These are phyloP conservation scores for Aegilops umbellulata DNA, from an alignment of 176 grass and related monocot genomes.

Conservation along the genomic window DNA sequence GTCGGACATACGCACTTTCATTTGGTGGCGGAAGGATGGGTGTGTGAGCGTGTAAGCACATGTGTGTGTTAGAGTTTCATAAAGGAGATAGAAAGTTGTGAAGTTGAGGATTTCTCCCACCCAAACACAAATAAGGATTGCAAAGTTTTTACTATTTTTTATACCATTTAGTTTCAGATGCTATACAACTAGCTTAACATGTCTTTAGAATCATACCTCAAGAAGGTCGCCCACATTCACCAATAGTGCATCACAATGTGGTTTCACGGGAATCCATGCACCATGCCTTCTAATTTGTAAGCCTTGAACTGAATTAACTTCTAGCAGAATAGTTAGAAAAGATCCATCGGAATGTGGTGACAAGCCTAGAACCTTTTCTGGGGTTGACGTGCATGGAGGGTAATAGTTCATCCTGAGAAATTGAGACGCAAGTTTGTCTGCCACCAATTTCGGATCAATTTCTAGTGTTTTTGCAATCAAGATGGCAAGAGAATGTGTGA, in stretches of 20 bases:
- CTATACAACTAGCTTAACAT: background rate
- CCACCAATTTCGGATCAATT: slow-evolving; percentile 15
- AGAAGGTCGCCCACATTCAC: slow-evolving; percentile 51
- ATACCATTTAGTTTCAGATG: background rate
- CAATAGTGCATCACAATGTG: slow-evolving; percentile 30
- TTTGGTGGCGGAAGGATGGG: background rate
- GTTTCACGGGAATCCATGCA: slow-evolving; percentile 33
- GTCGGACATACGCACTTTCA: background rate
- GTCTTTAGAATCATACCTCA: slow-evolving; percentile 21
- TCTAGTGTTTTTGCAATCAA: slow-evolving; percentile 44
- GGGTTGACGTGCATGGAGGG: slow-evolving; percentile 41
- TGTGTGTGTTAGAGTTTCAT: background rate
- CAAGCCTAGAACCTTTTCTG: slow-evolving; percentile 55
- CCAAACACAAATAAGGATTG: background rate
- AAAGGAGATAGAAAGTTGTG: background rate
- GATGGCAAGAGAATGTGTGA: slow-evolving; percentile 11
- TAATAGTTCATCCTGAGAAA: slow-evolving; percentile 57
- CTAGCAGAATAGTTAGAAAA: slow-evolving; percentile 38
- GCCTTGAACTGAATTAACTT: slow-evolving; percentile 48
- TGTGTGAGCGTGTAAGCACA: background rate
- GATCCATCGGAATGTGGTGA: slow-evolving; percentile 44
- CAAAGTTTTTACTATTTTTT: background rate
- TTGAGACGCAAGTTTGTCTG: slow-evolving; percentile 30
- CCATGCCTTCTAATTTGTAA: slow-evolving; percentile 37
- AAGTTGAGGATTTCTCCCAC: background rate